phyloP scores from a whole-genome alignment of 371 early-diverging fungal genomes.

The Apophysomyces elegans region DNA sequence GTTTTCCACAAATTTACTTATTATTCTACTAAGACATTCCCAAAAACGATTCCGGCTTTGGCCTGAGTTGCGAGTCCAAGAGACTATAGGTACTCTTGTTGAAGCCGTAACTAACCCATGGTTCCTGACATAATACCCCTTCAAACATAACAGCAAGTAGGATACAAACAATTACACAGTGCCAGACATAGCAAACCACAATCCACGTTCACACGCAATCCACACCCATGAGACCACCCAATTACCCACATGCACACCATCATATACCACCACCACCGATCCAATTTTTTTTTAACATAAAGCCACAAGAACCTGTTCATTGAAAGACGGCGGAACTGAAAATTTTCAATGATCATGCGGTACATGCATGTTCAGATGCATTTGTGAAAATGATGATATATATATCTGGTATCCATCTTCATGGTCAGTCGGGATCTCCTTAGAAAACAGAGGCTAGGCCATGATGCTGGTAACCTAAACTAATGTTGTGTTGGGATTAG shows the following conservation, averaged over 20 bases:
- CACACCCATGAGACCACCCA: neutral
- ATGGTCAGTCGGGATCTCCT: too few relatives aligned
- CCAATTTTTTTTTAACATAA: neutral
- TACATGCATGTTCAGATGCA: too few relatives aligned
- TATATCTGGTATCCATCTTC: too few relatives aligned
- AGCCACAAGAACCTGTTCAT: too few relatives aligned
- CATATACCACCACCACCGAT: too few relatives aligned
- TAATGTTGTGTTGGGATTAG: too few relatives aligned
- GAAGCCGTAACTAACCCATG: neutral
- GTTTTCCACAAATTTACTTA: neutral
- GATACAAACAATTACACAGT: neutral
- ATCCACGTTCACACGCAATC: neutral
- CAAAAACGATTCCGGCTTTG: conserved; percentile 3
- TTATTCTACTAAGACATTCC: neutral
- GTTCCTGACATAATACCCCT: conserved; percentile 1
- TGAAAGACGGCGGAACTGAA: too few relatives aligned
- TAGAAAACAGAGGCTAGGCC: too few relatives aligned
- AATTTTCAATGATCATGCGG: too few relatives aligned
- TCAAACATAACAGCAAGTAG: neutral
- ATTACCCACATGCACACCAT: too few relatives aligned
- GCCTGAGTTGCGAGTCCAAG: conserved; percentile 3
- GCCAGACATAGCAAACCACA: neutral
- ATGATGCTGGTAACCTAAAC: too few relatives aligned
- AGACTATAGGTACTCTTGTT: neutral
- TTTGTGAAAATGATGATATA: too few relatives aligned